Evolutionary conservation across 2,329 filamentous ascomycete species (phyloP).

Genomic region (Immersiporthe knoxdaviesiana): DNA sequence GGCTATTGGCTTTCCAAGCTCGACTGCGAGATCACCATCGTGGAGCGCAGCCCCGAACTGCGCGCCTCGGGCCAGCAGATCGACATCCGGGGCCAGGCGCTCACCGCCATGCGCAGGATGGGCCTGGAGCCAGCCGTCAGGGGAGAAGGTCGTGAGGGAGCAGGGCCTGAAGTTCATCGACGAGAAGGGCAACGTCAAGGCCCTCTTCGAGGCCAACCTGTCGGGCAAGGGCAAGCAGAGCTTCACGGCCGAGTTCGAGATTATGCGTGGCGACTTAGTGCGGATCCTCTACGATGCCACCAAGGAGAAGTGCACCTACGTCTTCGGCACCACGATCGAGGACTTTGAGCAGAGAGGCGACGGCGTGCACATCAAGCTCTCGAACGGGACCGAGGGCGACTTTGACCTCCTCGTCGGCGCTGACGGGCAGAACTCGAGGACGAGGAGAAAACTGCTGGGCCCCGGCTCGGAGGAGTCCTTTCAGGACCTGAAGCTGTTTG

Average conservation of each 20-base stretch:
- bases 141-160: slow-evolving; percentile 48
- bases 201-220: slow-evolving; percentile 45
- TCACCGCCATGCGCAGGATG: slow-evolving; percentile 16
- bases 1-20: slow-evolving; percentile 46
- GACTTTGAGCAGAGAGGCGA: slow-evolving; percentile 36
- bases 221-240: slow-evolving; percentile 47
- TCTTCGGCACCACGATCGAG: slow-evolving; percentile 36
- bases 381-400: slow-evolving; percentile 44
- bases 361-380: slow-evolving; percentile 41
- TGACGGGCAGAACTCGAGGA: slow-evolving; percentile 55
- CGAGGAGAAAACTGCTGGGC: slow-evolving; percentile 46
- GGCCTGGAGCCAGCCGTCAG: slow-evolving; percentile 43
- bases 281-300: slow-evolving; percentile 51
- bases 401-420: slow-evolving; percentile 59
- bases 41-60: slow-evolving; percentile 45
- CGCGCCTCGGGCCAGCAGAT: slow-evolving; percentile 49
- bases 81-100: slow-evolving; percentile 48
- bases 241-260: slow-evolving; percentile 60
- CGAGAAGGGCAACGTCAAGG: slow-evolving; percentile 41
- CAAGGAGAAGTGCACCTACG: slow-evolving; percentile 34
- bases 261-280: slow-evolving; percentile 61
- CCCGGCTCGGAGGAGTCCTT: slow-evolving; percentile 33
- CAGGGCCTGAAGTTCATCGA: slow-evolving; percentile 52
- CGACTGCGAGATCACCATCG: slow-evolving; percentile 45
- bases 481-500: slow-evolving; percentile 34